phyloP scores from a whole-genome alignment of 2,329 filamentous ascomycete genomes.

The Cadophora gregata region DNA sequence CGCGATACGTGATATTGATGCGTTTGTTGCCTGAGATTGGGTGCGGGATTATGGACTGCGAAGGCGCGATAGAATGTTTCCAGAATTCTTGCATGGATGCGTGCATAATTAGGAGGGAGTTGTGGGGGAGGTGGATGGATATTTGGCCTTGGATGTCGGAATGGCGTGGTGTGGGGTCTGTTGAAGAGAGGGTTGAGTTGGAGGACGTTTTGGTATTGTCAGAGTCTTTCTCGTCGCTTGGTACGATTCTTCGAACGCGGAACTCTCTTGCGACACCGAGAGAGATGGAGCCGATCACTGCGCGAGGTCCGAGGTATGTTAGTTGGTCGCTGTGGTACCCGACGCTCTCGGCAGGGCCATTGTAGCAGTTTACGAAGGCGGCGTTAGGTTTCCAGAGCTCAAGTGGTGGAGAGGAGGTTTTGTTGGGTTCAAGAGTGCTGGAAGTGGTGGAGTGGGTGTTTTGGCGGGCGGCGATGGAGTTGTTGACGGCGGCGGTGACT shows the following conservation, averaged over 20 bases:
- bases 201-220: too few species aligned
- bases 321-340: constrained; percentile 94
- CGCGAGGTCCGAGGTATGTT: constrained; percentile 87
- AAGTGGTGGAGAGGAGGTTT: constrained; percentile 68
- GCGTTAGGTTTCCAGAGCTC: constrained; percentile 82
- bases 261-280: constrained; percentile 94
- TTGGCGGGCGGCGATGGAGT: constrained; percentile 76
- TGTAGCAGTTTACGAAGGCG: constrained; percentile 94
- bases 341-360: constrained; percentile 79
- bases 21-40: constrained; percentile 79
- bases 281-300: constrained; percentile 88
- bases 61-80: constrained; percentile 87
- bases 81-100: constrained; percentile 97
- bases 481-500: constrained; percentile 79
- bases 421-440: constrained; percentile 67
- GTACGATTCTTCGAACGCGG: constrained; percentile 78
- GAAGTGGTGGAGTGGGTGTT: constrained; percentile 61
- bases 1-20: constrained; percentile 93
- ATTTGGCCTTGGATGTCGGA: constrained; percentile 82
- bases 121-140: constrained; percentile 91
- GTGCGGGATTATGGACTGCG: constrained; percentile 80
- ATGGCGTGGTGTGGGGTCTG: background rate
- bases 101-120: constrained; percentile 93
- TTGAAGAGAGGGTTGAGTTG: too few species aligned
- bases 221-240: constrained; percentile 54